Evolutionary conservation across 2,329 filamentous ascomycete genomes (phyloP), one percentile per base, ranked within the genome.

Genomic region (Cladosporium halotolerans): DNA sequence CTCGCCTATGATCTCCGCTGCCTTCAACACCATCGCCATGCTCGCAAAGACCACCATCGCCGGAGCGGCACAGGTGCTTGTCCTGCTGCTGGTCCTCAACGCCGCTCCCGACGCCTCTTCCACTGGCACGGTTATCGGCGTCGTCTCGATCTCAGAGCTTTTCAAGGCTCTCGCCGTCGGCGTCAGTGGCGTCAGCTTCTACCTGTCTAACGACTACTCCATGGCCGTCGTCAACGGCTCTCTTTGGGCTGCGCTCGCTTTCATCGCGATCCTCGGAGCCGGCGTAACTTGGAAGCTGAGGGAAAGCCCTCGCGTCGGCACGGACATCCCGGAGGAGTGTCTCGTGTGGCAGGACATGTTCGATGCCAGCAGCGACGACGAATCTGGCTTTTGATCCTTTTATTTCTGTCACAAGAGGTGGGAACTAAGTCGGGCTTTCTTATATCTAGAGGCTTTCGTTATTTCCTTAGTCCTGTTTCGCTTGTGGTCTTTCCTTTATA

Each of bases 161-260:
- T 75, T 76, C 64, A 73, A 72, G 52, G 73, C 72, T 10, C 68
- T 76, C 23, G 74, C 73, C 6, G 73, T 76, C 1, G 72, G 72
- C 1, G 70, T 74, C 16, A 71, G 68, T 19, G 73, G 73, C 4
- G 68, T 72, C 9, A 73, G 69, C 58, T 76, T 74, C 59, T 75
- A 71, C 55, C 63, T 76, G 40, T 72, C 70, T 59, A 68, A 68
- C 58, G 73, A 73, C 45, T 62, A 72, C 45, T 72, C 71, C 34
- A 66, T 76, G n/a, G 64, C 67, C 11, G 66, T 64, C 3, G 72
- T 73, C 39, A 76, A 76, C 52, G 68, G 70, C n/a, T 68, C 70
- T 2, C 66, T 76, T 1, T 77, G 74, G 74, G 69, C 67, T 4
- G 68, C 67, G 31, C 64, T 77, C 32, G 66, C 70, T 8, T 60